Percentiles rank a stretch among this genome's conserved stretches.
Evolutionary conservation across 2,329 filamentous ascomycete species (phyloP).

Genomic region (Aspergillus pseudoviridinutans): DNA sequence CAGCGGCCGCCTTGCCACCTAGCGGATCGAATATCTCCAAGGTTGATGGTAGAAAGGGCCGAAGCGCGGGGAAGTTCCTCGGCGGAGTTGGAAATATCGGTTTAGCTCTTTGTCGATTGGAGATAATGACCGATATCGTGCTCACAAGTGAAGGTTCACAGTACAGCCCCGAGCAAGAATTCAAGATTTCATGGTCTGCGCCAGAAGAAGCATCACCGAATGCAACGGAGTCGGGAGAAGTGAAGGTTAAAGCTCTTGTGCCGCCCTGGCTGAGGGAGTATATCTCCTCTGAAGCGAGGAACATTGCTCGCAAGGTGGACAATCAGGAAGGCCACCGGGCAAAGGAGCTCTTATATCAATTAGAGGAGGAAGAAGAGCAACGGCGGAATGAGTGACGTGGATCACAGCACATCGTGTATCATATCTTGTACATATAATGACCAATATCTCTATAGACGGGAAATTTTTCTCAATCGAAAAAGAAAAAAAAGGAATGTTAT

Average conservation of each 20-base stretch:
- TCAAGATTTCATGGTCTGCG: conserved; percentile 52
- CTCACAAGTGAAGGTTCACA: conserved; percentile 64
- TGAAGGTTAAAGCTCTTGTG: conserved; percentile 73
- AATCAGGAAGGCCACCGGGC: conserved; percentile 31
- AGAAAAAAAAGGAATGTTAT: not conserved
- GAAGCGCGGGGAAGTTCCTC: conserved; percentile 78
- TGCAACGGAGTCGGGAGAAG: conserved; percentile 36
- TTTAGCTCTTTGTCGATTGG: conserved; percentile 78
- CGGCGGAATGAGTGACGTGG: conserved; percentile 21
- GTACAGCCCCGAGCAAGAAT: conserved; percentile 60
- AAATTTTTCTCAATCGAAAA: not conserved
- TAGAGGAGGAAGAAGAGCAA: conserved; percentile 32
- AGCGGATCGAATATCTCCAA: conserved; percentile 52
- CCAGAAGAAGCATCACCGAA: conserved; percentile 39
- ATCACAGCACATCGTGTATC: not conserved
- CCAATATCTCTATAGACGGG: conserved; percentile 15
- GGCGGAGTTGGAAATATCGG: conserved; percentile 79
- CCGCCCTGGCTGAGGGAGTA: conserved; percentile 65
- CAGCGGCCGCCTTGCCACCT: conserved; percentile 27
- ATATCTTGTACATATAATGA: conserved; percentile 20
- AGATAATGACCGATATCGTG: conserved; percentile 80
- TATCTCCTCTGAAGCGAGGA: conserved; percentile 37
- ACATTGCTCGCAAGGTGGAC: conserved; percentile 21
- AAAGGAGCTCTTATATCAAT: conserved; percentile 33
- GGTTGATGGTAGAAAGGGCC: conserved; percentile 49